Conservation (phyloP, 805 yeast genomes). For the Blastobotrys americana region DNA sequence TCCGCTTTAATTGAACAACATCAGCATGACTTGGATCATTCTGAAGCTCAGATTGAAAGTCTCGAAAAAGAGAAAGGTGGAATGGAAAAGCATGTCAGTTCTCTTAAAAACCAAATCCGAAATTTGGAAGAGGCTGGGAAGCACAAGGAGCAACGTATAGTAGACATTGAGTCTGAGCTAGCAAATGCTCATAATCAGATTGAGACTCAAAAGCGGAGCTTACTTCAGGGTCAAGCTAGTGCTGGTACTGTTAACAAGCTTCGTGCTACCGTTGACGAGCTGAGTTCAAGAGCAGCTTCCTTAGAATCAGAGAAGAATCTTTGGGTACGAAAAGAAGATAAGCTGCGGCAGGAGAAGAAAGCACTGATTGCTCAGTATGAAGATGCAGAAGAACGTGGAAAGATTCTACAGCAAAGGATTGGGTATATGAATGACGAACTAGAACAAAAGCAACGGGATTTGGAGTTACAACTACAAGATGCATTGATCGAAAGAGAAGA, state of each 20-base stretch:
- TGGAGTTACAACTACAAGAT: no score
- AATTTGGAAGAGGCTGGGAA: not conserved
- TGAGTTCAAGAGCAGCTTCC: not conserved
- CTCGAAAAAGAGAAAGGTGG: not conserved
- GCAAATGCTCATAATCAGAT: not conserved
- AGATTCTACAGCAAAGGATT: no score
- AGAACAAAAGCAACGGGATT: no score
- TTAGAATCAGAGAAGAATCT: not conserved
- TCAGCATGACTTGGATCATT: not conserved
- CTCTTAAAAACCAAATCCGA: not conserved
- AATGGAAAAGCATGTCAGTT: not conserved
- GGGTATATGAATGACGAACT: no score
- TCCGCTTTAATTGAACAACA: no score
- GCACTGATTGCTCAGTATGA: not conserved
- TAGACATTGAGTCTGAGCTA: not conserved
- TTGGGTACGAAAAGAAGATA: not conserved
- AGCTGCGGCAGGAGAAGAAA: not conserved
- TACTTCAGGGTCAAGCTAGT: not conserved
- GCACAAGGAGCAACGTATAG: not conserved
- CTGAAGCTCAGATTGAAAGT: not conserved
- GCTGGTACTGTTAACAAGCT: not conserved
- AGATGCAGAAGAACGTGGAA: not conserved
- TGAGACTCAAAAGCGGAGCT: not conserved
- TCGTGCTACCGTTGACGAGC: not conserved
- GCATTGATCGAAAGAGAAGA: no score